These are phyloP conservation scores for Kitagawia praeruptora DNA, from an alignment of 129 eudicot species.

Conservation along the genomic window DNA sequence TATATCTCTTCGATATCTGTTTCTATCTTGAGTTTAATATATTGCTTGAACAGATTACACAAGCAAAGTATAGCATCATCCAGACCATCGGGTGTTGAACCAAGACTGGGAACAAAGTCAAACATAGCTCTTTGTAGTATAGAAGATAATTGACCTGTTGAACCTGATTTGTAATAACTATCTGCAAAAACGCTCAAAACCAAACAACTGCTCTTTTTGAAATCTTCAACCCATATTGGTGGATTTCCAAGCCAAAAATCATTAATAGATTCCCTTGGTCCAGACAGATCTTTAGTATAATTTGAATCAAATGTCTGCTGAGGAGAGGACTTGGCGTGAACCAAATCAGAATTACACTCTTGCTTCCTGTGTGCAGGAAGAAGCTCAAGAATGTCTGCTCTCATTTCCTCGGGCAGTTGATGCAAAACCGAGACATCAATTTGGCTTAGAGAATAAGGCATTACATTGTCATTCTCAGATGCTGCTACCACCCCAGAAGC, in stretches of 20 bases:
- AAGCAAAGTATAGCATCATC: constrained; percentile 42
- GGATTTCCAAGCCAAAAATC: constrained; percentile 81
- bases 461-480: constrained; percentile 19
- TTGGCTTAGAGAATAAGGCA: constrained; percentile 88
- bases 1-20: constrained; percentile 84
- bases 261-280: constrained; percentile 10
- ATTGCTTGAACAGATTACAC: constrained; percentile 63
- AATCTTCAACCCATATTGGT: constrained; percentile 71
- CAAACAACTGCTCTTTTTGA: constrained; percentile 31
- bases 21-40: constrained; percentile 48
- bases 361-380: constrained; percentile 61
- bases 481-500: constrained; percentile 20
- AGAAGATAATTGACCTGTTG: constrained; percentile 40
- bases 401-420: constrained; percentile 74
- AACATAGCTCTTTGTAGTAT: constrained; percentile 44
- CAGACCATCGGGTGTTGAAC: constrained; percentile 17
- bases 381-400: constrained; percentile 41
- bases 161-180: constrained; percentile 32
- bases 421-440: constrained; percentile 67
- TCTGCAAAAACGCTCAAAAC: constrained; percentile 41
- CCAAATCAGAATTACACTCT: constrained; percentile 13
- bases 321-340: not conserved
- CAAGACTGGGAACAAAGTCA: constrained; percentile 14
- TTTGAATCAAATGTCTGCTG: constrained; percentile 1
- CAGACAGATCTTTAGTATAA: constrained; percentile 15